Base-by-base conservation (phyloP, 768 basidiomycete genomes). In the Calocera cornea region DNA sequence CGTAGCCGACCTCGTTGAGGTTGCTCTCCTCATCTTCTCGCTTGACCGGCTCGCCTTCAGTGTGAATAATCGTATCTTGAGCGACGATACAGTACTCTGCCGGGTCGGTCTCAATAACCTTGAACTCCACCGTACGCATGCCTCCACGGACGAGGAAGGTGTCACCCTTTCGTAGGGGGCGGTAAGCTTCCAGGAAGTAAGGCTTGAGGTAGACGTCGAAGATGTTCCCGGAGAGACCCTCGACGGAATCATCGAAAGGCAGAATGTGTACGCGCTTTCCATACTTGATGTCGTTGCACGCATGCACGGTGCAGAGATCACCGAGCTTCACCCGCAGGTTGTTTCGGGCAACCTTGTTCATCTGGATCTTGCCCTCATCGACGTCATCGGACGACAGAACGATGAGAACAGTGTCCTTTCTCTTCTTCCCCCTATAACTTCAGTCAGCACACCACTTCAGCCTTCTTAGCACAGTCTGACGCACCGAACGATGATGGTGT, bases 291-390 rank as follows among this genome's bases (percentile, higher is more conserved):
- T 98, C 95, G 68, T 89, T 84, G 76, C 95, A 97, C 73, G 92
- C 86, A 77, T 98, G 95, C 0, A 99, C 94, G 69, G 90, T 91
- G 75, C 93, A 93, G 66, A 98, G 83, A 77, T 99, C 97, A 47
- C 91, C 95, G 47, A 98, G 87, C 81, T 97, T 98, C 72, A 98
- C 92, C 66, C 95, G 91, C 60, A 98, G 79, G 79, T 99, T 98
- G 81, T 97, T 95, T 68, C 97, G 92, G n/a, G 97, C 97, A 38
- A 99, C 97, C 79, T 98, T 98, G 87, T 99, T 99, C 79, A 99
- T 81, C 74, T 97, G 95, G 70, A 99, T 95, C 76, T 92, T 91
- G 68, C 97, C 95, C 78, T 98, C 97, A 73, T 97, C 97, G 69
- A 98, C 92, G 69, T 95, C 92, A 74, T 98, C 97, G 41, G 90